phyloP scores from a whole-genome alignment of 768 basidiomycete species.

The Tulasnella sp. region DNA sequence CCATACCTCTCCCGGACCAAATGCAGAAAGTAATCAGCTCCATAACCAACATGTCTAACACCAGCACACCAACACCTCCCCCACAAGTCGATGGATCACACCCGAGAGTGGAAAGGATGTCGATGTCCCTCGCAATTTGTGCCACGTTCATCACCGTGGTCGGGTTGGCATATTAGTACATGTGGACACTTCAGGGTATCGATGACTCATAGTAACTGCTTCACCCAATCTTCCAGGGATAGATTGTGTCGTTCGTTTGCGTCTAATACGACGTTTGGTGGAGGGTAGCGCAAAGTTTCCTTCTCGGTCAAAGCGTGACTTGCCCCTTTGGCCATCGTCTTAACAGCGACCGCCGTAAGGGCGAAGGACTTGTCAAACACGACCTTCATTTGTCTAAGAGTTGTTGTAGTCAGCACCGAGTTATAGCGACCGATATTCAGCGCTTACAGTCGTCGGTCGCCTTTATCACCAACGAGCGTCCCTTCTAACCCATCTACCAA shows the following conservation, averaged over 20 bases:
- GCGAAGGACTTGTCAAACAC: conserved; percentile 9
- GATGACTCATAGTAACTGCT: not conserved
- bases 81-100: too few species aligned
- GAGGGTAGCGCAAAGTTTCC: not conserved
- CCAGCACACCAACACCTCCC: too few species aligned
- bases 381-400: conserved; percentile 11
- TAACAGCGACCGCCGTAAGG: conserved; percentile 1
- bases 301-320: not conserved
- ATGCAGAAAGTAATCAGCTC: too few species aligned
- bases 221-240: conserved; percentile 11
- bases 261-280: not conserved
- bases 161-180: not conserved
- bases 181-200: not conserved
- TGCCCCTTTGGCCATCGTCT: not conserved
- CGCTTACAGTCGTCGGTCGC: conserved; percentile 5
- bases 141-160: not conserved
- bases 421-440: not conserved
- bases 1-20: too few species aligned
- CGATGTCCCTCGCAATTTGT: not conserved
- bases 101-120: too few species aligned
- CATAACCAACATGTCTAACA: too few species aligned
- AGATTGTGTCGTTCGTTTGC: not conserved
- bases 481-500: conserved; percentile 16
- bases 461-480: conserved; percentile 6
- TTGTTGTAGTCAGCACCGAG: not conserved